Evolutionary conservation across 2,329 filamentous ascomycete species (phyloP).

Genomic region (Pseudophaeomoniella oleicola): DNA sequence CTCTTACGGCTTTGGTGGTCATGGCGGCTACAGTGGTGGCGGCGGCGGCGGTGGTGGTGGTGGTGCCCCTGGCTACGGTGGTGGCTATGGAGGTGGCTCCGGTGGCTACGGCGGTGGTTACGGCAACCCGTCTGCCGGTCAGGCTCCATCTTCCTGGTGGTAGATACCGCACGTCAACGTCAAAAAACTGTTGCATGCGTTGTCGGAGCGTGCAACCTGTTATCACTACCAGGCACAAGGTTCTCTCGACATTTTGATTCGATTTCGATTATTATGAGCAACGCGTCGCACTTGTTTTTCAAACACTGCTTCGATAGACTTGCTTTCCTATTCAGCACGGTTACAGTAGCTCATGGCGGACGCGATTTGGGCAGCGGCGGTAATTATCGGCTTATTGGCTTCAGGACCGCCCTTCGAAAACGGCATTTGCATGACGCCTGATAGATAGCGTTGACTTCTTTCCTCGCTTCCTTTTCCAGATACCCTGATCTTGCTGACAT

Average conservation of each 20-base stretch:
- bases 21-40: constrained; percentile 15
- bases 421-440: constrained; percentile 23
- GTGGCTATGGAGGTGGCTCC: constrained; percentile 14
- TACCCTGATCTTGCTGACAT: constrained; percentile 21
- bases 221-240: too few species aligned
- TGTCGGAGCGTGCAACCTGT: constrained; percentile 8
- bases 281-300: constrained; percentile 15
- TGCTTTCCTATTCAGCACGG: constrained; percentile 23
- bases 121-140: constrained; percentile 33
- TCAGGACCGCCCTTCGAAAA: constrained; percentile 14
- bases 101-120: constrained; percentile 17
- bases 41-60: constrained; percentile 12
- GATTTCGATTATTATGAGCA: too few species aligned
- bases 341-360: constrained; percentile 17
- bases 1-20: constrained; percentile 18
- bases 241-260: too few species aligned
- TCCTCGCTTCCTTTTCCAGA: constrained; percentile 30
- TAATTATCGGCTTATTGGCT: constrained; percentile 12
- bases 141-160: constrained; percentile 37
- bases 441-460: constrained; percentile 37
- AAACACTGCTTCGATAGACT: constrained; percentile 16
- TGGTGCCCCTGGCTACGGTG: constrained; percentile 17
- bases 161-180: too few species aligned
- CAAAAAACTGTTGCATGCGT: constrained; percentile 6
- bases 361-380: constrained; percentile 9